Evolutionary conservation across 768 basidiomycete genomes (phyloP).

Genomic region (Sistotremastrum suecicum): DNA sequence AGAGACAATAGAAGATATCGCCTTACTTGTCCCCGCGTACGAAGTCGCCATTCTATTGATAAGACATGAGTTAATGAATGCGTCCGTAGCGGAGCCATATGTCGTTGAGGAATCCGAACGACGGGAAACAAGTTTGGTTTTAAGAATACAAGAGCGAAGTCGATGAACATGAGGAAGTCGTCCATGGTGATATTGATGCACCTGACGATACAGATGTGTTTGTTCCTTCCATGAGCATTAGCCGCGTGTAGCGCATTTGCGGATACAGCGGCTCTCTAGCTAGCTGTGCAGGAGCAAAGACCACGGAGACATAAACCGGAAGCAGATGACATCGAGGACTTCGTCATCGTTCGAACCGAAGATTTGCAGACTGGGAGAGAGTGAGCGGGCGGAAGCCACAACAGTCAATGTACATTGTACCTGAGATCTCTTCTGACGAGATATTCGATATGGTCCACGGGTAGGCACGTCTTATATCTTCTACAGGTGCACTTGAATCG

Average conservation of each 20-base stretch:
- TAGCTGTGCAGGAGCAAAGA: constrained; percentile 57
- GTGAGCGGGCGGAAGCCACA: constrained; percentile 8
- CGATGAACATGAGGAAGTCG: too few relatives aligned
- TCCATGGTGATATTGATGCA: too few relatives aligned
- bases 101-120: neutral
- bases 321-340: too few relatives aligned
- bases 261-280: constrained; percentile 64
- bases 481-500: too few relatives aligned
- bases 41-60: too few relatives aligned
- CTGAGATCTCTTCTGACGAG: constrained; percentile 96
- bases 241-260: constrained; percentile 57
- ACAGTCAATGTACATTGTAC: constrained; percentile 27
- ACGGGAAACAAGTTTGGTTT: neutral
- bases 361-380: constrained; percentile 56
- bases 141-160: neutral
- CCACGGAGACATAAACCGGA: too few relatives aligned
- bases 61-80: too few relatives aligned
- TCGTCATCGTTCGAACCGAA: constrained; percentile 89
- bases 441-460: constrained; percentile 91
- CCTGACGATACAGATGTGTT: too few relatives aligned
- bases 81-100: too few relatives aligned
- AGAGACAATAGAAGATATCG: constrained; percentile 52
- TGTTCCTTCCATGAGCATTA: constrained; percentile 51
- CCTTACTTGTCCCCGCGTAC: too few relatives aligned
- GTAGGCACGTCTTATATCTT: constrained; percentile 88